phyloP scores from a whole-genome alignment of 805 yeast species.

The Schizosaccharomyces japonicus region DNA sequence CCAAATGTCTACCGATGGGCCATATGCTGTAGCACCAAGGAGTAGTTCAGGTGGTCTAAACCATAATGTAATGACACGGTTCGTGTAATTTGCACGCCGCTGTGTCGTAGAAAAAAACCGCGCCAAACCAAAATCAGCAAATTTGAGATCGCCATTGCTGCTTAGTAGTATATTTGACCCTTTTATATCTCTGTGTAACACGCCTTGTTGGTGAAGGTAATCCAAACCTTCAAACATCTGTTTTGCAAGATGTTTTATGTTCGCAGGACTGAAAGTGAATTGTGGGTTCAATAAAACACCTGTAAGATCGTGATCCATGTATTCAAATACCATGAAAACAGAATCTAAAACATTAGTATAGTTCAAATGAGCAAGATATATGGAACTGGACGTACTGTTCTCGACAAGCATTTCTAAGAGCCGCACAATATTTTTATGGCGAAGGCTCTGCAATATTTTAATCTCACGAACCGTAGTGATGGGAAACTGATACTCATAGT shows the following conservation, averaged over 20 bases:
- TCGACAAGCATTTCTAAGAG: slow-evolving; percentile 79
- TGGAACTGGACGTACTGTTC: slow-evolving; percentile 12
- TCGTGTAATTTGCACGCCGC: slow-evolving; percentile 57
- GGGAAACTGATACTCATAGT: slow-evolving; percentile 31
- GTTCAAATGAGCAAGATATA: neutral
- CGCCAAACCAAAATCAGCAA: slow-evolving; percentile 92
- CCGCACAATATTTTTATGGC: slow-evolving; percentile 62
- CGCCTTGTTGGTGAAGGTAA: slow-evolving; percentile 41
- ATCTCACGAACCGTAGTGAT: slow-evolving; percentile 87
- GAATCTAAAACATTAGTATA: slow-evolving; percentile 15
- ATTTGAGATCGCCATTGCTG: slow-evolving; percentile 49
- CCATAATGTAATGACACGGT: slow-evolving; percentile 89
- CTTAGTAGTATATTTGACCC: slow-evolving; percentile 84
- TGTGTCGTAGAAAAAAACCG: slow-evolving; percentile 18
- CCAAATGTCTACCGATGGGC: slow-evolving; percentile 85
- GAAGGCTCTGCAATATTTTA: slow-evolving; percentile 54
- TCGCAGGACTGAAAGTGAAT: slow-evolving; percentile 35
- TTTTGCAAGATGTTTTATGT: slow-evolving; percentile 57
- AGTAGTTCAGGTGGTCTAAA: slow-evolving; percentile 88
- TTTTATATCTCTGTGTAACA: slow-evolving; percentile 75
- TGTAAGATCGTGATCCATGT: slow-evolving; percentile 78
- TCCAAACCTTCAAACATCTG: slow-evolving; percentile 64
- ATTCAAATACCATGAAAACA: slow-evolving; percentile 77
- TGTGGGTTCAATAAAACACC: slow-evolving; percentile 64
- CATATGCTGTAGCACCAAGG: slow-evolving; percentile 75